A percentile compares a stretch with the other conserved stretches of the same genome.
These are phyloP conservation scores for Saccharomycopsis schoenii DNA, from an alignment of 805 yeast genomes.

Conservation along the genomic window DNA sequence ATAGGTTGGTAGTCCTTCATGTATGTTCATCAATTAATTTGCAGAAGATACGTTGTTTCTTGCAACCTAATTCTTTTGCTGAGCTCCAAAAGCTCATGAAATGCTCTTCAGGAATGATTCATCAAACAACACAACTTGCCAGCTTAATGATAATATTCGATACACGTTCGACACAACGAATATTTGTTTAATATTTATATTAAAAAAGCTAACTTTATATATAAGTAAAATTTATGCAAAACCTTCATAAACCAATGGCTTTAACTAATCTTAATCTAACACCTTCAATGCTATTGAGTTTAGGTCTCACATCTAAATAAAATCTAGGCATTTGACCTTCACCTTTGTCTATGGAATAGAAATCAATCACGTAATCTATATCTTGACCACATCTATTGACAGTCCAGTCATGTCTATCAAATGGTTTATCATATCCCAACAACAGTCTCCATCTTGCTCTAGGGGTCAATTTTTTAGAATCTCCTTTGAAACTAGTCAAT, in stretches of 20 bases:
- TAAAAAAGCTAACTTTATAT: background rate
- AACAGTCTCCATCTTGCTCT: conserved; percentile 63
- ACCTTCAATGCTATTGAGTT: conserved; percentile 75
- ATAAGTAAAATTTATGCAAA: background rate
- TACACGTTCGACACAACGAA: no score
- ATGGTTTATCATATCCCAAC: conserved; percentile 69
- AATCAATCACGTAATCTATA: conserved; percentile 88
- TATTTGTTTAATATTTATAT: no score
- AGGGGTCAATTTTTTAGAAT: conserved; percentile 77
- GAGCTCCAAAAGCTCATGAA: no score
- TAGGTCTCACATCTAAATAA: conserved; percentile 86
- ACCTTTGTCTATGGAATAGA: conserved; percentile 47
- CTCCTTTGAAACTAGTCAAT: conserved; percentile 81
- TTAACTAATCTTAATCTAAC: conserved; percentile 53
- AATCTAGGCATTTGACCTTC: conserved; percentile 48
- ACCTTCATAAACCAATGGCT: conserved; percentile 44
- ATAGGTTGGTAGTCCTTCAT: no score
- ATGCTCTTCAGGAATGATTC: no score
- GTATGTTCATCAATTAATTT: no score
- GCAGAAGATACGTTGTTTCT: no score
- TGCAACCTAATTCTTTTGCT: no score
- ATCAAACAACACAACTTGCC: no score
- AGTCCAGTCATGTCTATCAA: conserved; percentile 95
- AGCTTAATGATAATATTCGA: no score
- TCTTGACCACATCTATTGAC: conserved; percentile 74